These are phyloP conservation scores for Calonectria montana DNA, from an alignment of 2,329 filamentous ascomycete genomes.

Conservation along the genomic window DNA sequence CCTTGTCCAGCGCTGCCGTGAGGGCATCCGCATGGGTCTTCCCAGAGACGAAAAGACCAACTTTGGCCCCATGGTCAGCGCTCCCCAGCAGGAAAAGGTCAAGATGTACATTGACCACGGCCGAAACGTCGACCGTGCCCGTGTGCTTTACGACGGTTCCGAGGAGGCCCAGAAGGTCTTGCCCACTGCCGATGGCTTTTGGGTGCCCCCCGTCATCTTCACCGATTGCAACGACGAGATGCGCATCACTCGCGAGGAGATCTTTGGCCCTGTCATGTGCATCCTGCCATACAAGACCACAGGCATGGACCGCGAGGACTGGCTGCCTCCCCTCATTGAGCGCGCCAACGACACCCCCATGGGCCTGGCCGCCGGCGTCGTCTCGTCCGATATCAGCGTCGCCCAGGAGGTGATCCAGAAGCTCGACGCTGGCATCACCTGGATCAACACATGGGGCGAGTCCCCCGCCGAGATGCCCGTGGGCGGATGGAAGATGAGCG, in stretches of 20 bases:
- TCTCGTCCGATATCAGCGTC: slow-evolving; percentile 78
- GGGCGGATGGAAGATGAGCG: slow-evolving; percentile 92
- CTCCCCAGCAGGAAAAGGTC: slow-evolving; percentile 81
- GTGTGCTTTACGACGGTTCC: slow-evolving; percentile 77
- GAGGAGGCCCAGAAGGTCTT: slow-evolving; percentile 64
- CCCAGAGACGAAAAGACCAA: slow-evolving; percentile 80
- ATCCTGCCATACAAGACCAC: slow-evolving; percentile 77
- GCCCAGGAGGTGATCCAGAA: slow-evolving; percentile 78
- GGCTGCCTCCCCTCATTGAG: slow-evolving; percentile 74
- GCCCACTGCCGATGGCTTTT: slow-evolving; percentile 74
- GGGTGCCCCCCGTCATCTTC: slow-evolving; percentile 87
- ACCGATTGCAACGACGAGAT: slow-evolving; percentile 87
- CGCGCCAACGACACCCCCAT: slow-evolving; percentile 83
- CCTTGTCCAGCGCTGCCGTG: slow-evolving; percentile 62
- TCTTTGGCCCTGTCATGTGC: slow-evolving; percentile 89
- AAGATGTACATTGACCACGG: slow-evolving; percentile 81
- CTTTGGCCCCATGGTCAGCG: slow-evolving; percentile 85
- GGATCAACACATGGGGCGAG: slow-evolving; percentile 96
- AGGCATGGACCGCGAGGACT: slow-evolving; percentile 44
- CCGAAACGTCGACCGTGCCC: slow-evolving; percentile 78
- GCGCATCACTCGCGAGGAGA: slow-evolving; percentile 84
- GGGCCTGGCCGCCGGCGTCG: slow-evolving; percentile 86
- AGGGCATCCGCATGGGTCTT: slow-evolving; percentile 82
- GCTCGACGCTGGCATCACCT: slow-evolving; percentile 87
- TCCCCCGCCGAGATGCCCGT: slow-evolving; percentile 92